Percentiles rank a stretch among this genome's conserved stretches.
These are phyloP conservation scores for Macrotyloma uniflorum DNA, from an alignment of 306 rosid genomes.

Conservation along the genomic window DNA sequence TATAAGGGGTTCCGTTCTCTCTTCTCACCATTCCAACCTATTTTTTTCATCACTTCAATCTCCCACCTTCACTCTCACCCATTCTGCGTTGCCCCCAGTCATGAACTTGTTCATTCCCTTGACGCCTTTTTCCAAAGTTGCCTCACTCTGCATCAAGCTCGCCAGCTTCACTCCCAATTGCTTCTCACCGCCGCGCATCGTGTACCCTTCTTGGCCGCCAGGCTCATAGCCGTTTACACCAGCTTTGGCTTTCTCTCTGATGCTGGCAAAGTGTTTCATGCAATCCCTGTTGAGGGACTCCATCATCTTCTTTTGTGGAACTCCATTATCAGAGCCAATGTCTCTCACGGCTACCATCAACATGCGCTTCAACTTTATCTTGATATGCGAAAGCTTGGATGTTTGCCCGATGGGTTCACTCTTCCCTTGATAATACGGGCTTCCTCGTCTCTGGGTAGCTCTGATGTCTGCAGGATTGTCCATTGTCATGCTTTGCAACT, in stretches of 20 bases:
- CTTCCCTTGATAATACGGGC: slow-evolving; percentile 69
- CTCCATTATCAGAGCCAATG: slow-evolving; percentile 75
- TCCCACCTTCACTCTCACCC: not conserved
- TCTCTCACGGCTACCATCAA: slow-evolving; percentile 53
- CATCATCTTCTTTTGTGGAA: slow-evolving; percentile 66
- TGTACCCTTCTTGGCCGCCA: slow-evolving; percentile 64
- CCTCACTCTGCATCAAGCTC: slow-evolving; percentile 48
- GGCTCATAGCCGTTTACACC: slow-evolving; percentile 57
- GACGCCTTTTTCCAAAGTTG: slow-evolving; percentile 50
- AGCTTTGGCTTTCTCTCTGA: slow-evolving; percentile 49
- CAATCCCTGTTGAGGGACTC: slow-evolving; percentile 38
- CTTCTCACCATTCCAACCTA: slow-evolving; percentile 15
- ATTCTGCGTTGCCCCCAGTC: slow-evolving; percentile 9
- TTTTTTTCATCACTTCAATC: slow-evolving; percentile 37
- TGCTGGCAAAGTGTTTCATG: slow-evolving; percentile 57
- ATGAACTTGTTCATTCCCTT: slow-evolving; percentile 53
- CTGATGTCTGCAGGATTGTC: slow-evolving; percentile 48
- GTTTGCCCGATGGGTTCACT: slow-evolving; percentile 80
- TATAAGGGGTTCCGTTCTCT: slow-evolving; percentile 27
- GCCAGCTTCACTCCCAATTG: slow-evolving; percentile 63
- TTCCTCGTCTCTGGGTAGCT: slow-evolving; percentile 41
- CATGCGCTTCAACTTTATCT: slow-evolving; percentile 51
- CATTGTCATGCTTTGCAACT: slow-evolving; percentile 62
- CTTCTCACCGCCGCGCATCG: slow-evolving; percentile 38
- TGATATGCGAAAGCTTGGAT: slow-evolving; percentile 66